Percentiles rank a stretch among this genome's conserved stretches.
These are phyloP conservation scores for Verticillium alfalfae DNA, from an alignment of 2,329 filamentous ascomycete species.

Conservation along the genomic window DNA sequence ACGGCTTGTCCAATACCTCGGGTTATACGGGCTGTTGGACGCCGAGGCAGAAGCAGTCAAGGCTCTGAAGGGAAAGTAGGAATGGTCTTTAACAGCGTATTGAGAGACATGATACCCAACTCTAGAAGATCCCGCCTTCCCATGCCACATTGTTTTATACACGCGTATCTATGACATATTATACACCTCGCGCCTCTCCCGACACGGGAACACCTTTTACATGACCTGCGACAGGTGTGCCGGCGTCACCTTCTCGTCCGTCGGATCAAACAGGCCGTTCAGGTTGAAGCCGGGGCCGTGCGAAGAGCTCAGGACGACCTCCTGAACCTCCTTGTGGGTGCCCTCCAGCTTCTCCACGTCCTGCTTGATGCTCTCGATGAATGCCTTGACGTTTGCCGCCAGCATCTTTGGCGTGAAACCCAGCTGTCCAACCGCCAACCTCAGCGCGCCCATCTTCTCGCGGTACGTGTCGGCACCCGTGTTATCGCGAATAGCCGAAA, in stretches of 20 bases:
- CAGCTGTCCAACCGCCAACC: conserved; percentile 87
- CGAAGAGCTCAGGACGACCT: conserved; percentile 79
- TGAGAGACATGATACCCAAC: conserved; percentile 23
- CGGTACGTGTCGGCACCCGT: conserved; percentile 82
- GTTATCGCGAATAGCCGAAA: conserved; percentile 70
- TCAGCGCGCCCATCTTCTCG: conserved; percentile 77
- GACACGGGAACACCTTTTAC: conserved; percentile 27
- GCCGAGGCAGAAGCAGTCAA: conserved; percentile 49
- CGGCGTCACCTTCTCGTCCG: conserved; percentile 49
- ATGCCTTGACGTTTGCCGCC: conserved; percentile 73
- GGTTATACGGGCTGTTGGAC: conserved; percentile 46
- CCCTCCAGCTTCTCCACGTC: conserved; percentile 52
- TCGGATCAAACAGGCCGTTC: conserved; percentile 69
- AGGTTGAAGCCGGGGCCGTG: conserved; percentile 82
- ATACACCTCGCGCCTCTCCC: conserved; percentile 22
- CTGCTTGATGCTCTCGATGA: conserved; percentile 69
- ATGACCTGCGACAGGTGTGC: conserved; percentile 48
- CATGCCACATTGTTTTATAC: conserved; percentile 7
- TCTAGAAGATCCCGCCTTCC: conserved; percentile 6
- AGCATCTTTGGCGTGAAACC: conserved; percentile 84
- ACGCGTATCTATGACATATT: conserved; percentile 25
- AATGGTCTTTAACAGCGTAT: neutral
- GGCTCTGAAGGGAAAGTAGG: conserved; percentile 32
- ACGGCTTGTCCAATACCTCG: conserved; percentile 45
- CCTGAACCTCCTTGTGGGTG: conserved; percentile 40